phyloP scores from a whole-genome alignment of 345 rosid species.

The Eucalyptus camaldulensis region DNA sequence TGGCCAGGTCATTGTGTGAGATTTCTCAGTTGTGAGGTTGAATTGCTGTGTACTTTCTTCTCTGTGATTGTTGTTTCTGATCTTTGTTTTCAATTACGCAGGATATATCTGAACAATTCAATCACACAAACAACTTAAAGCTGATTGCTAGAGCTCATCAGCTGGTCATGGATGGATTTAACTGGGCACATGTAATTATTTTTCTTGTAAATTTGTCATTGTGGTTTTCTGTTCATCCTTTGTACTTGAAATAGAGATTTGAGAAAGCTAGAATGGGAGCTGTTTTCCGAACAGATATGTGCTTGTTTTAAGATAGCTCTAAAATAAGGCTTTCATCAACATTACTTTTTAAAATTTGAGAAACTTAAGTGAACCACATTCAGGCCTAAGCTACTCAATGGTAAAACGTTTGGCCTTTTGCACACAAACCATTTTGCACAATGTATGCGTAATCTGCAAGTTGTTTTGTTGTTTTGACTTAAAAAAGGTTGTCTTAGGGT shows the following conservation, averaged over 20 bases:
- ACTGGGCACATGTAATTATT: slow-evolving; percentile 85
- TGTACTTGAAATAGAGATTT: background rate
- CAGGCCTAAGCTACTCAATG: background rate
- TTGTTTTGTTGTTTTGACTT: background rate
- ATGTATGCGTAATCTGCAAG: background rate
- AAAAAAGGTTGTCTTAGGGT: background rate
- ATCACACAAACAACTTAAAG: slow-evolving; percentile 80
- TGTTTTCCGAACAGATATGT: background rate
- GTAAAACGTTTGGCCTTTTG: background rate
- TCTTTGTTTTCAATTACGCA: slow-evolving; percentile 2
- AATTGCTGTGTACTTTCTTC: background rate
- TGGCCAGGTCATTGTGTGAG: slow-evolving; percentile 51
- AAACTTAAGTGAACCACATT: background rate
- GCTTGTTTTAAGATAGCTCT: background rate
- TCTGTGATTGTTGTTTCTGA: background rate
- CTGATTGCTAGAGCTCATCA: slow-evolving; percentile 97
- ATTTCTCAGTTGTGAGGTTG: background rate
- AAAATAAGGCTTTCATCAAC: background rate
- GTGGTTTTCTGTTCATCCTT: background rate
- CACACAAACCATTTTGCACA: background rate
- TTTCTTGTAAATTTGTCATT: background rate
- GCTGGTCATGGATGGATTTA: slow-evolving; percentile 97
- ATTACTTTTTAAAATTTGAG: background rate
- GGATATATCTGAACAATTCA: slow-evolving; percentile 98
- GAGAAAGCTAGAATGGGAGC: background rate